phyloP scores from a whole-genome alignment of 108 stramenopile species.

The Nitzschia inconspicua region DNA sequence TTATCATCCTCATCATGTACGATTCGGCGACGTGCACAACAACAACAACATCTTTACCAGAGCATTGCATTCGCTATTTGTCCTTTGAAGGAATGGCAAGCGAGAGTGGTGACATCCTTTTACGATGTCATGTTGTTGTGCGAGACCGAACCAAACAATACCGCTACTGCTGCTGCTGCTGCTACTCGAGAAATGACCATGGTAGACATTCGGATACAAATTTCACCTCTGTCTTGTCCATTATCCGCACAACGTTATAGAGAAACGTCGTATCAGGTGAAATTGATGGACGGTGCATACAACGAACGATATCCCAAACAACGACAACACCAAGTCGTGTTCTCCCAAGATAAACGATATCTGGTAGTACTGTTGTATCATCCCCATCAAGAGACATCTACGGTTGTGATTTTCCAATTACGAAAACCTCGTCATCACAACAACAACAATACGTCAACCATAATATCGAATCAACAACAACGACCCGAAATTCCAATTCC shows the following conservation, averaged over 20 bases:
- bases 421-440: constrained; percentile 11
- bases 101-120: constrained; percentile 13
- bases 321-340: constrained; percentile 19
- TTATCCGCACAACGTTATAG: constrained; percentile 13
- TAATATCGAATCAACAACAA: too few relatives aligned
- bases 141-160: neutral
- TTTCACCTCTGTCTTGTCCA: constrained; percentile 15
- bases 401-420: constrained; percentile 28
- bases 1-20: too few relatives aligned
- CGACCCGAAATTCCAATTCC: constrained; percentile 11
- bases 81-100: constrained; percentile 28
- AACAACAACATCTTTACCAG: constrained; percentile 14
- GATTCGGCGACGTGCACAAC: neutral
- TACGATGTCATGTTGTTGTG: constrained; percentile 16
- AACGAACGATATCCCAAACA: constrained; percentile 1
- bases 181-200: constrained; percentile 10
- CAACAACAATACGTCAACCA: neutral
- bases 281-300: constrained; percentile 15
- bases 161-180: too few relatives aligned
- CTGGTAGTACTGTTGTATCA: constrained; percentile 26
- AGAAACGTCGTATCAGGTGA: constrained; percentile 27
- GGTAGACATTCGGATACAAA: constrained; percentile 27
- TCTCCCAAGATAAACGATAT: constrained; percentile 19
- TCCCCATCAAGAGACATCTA: constrained; percentile 11
- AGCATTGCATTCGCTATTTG: constrained; percentile 21